Base-by-base conservation (phyloP, 345 rosid species). In the Aurinia saxatilis region DNA sequence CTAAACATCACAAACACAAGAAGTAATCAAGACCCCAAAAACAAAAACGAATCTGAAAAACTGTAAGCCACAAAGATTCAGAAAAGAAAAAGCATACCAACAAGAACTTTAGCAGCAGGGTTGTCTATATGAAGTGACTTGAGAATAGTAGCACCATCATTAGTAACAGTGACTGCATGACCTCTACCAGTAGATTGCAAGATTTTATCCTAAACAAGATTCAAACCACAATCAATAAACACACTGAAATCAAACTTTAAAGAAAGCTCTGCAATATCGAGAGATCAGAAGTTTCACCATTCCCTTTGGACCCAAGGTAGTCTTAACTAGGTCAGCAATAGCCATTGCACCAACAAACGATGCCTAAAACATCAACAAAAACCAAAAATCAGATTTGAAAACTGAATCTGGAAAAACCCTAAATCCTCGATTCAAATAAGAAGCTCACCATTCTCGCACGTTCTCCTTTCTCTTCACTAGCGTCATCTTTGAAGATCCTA, bases 331-430 rank as follows among this genome's bases (percentile, higher is more conserved):
- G 68, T 93, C 97, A 6, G 90, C 77, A 65, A 93, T 79, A 15
- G 99, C 97, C 85, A 87, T 90, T 40, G 96, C 99, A 72, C 97
- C 99, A 66, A 93, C 75, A 70, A 90, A 87, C 21, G 97, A 90
- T 31, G 97, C 95, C 99, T 93, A 69, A 2, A 11, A 11, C 21
- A 49, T 19, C 16, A 51, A 13, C 31, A 57, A 38, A 27, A 60
- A 1, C n/a, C n/a, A n/a, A n/a, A 47, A 58, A 46, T 53, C 52
- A 72, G 72, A 60, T 39, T 34, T 10, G 0, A 36, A 42, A 2
- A 51, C 36, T 54, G 62, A 51, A 59, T 54, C 68, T 66, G 64
- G n/a, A 72, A 60, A 47, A 70, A 55, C 58, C 72, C 63, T 47
- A 59, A 52, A 38, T 37, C 25, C 8, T 46, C 25, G 11, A 57